Evolutionary conservation across 176 grass and related monocot species (phyloP).

Genomic region (Oryza longistaminata): DNA sequence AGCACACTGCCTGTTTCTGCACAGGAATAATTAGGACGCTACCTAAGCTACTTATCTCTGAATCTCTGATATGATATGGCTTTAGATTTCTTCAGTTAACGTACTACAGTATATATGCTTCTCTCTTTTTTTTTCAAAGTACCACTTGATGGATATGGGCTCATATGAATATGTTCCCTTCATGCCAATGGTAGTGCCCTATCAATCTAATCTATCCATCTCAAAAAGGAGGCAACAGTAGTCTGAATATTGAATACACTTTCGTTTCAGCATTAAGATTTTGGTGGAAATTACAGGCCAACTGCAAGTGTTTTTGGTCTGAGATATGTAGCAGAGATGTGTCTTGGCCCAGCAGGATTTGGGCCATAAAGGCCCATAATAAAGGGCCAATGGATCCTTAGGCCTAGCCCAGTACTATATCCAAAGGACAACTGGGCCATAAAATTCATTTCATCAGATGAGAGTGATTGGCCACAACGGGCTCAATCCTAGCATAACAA

Average conservation of each 20-base stretch:
- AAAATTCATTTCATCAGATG: not conserved
- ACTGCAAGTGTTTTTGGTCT: not conserved
- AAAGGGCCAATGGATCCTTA: not conserved
- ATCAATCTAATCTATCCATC: not conserved
- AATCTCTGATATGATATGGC: not conserved
- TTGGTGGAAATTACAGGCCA: not conserved
- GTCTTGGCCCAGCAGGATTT: not conserved
- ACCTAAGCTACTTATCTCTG: not conserved
- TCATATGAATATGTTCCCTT: not conserved
- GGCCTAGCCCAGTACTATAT: not conserved
- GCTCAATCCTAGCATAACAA: not conserved
- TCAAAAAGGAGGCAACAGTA: not conserved
- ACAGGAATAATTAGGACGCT: conserved; percentile 29
- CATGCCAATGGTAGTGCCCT: not conserved
- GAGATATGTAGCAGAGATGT: not conserved
- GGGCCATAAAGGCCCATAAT: not conserved
- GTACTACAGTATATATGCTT: not conserved
- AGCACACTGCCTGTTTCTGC: not conserved
- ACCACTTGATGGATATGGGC: conserved; percentile 5
- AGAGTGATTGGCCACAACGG: too few species aligned
- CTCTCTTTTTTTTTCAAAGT: not conserved
- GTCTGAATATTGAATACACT: not conserved
- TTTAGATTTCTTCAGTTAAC: not conserved
- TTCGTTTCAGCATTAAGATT: not conserved
- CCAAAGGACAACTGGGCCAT: not conserved